These are phyloP conservation scores for Leccinum pachyderme DNA, from an alignment of 1,284 basidiomycete species.

Conservation along the genomic window DNA sequence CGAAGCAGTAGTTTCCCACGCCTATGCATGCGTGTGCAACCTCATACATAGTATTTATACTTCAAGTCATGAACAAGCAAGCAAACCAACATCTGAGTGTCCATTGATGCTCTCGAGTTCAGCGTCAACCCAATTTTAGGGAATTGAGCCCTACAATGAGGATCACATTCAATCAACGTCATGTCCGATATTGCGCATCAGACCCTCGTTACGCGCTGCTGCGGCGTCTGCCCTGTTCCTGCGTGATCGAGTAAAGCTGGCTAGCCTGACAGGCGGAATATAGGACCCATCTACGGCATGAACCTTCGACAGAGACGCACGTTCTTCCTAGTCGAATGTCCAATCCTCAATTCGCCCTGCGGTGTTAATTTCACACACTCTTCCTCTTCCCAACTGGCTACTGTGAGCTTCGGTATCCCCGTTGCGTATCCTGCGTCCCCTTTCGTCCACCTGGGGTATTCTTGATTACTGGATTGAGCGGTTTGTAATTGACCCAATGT, in stretches of 20 bases:
- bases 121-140: not conserved
- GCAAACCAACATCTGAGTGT: not conserved
- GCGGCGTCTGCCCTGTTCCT: not conserved
- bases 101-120: not conserved
- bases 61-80: not conserved
- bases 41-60: no score
- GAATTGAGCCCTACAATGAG: not conserved
- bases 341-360: no score
- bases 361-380: not conserved
- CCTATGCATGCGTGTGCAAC: no score
- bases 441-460: constrained; percentile 16
- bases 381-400: not conserved
- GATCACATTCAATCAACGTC: not conserved
- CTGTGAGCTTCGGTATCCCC: no score
- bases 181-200: not conserved
- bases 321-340: not conserved
- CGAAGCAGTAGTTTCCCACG: constrained; percentile 16
- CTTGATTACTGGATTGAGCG: constrained; percentile 17
- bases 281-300: not conserved
- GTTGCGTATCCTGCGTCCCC: not conserved
- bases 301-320: no score
- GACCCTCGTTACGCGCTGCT: not conserved
- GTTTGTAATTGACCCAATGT: not conserved
- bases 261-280: not conserved
- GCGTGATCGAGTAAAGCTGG: not conserved